Evolutionary conservation across 2,329 filamentous ascomycete species (phyloP), one percentile per base, ranked within the genome.

Genomic region (Incumbomyces delicatus): DNA sequence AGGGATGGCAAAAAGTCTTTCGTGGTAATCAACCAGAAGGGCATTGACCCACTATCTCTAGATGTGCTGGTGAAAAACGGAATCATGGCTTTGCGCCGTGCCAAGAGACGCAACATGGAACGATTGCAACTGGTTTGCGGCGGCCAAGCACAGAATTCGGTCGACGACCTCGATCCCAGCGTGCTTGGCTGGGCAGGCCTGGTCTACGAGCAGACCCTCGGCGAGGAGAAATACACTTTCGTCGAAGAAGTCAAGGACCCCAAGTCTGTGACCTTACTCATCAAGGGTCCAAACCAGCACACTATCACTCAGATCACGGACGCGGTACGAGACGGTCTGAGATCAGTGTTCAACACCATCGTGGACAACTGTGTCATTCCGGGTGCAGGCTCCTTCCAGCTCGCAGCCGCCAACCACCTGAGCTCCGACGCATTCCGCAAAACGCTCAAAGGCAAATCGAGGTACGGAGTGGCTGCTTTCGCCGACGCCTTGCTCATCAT

Each of bases 31-130:
- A 98, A 98, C 74, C 92, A 98, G 70, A 98, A 98, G 77, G 92
- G 92, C 53, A 98, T 98, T 58, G 92, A 98, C 64, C 92, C 92
- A 17, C 75, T 98, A 52, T 95, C 89, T 45, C 76, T 98, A 56
- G 92, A 98, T 60, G 88, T 98, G 11, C 74, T 98, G 49, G 89
- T 92, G 55, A 98, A 98, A 80, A 96, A 98, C 65, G 89, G 89
- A 57, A 98, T 98, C 59, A 80, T 96, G 55, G 92, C 92, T 44
- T 78, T 98, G 52, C 81, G 92, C 60, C 79, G 92, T 65, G 92
- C 92, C 34, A 98, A 98, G 83, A 79, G 92, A 67, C 85, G 92
- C 64, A 98, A 98, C 73, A 98, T 98, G 92, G 92, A 98, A 75
- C 81, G 92, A 60, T 74, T 98, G 56, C 92, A 98, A 70, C 80